A percentile compares a stretch with the other conserved stretches of the same genome.
These are phyloP conservation scores for Pythium utonaiense DNA, from an alignment of 352 stramenopile genomes.

Conservation along the genomic window DNA sequence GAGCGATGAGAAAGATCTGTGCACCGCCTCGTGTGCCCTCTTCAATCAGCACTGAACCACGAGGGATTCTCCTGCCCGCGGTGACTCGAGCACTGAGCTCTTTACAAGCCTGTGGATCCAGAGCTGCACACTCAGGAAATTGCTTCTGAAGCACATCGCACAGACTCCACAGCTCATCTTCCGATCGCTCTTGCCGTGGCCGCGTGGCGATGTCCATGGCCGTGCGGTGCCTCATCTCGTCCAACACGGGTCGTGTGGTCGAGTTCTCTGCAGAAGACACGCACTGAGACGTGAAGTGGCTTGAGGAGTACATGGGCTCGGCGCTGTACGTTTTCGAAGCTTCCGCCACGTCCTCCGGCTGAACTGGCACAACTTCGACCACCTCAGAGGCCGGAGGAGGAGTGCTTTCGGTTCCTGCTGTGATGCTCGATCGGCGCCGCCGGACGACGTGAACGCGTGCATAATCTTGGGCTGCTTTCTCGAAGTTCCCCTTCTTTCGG, in stretches of 20 bases:
- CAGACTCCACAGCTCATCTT: slow-evolving; percentile 39
- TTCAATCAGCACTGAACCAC: slow-evolving; percentile 15
- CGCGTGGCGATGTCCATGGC: slow-evolving; percentile 27
- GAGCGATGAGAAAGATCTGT: slow-evolving; percentile 29
- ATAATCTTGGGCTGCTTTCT: slow-evolving; percentile 61
- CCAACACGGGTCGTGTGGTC: slow-evolving; percentile 8
- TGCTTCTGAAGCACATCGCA: slow-evolving; percentile 39
- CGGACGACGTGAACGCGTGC: slow-evolving; percentile 12
- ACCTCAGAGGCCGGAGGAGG: neutral
- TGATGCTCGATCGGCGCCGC: neutral
- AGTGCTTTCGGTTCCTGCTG: neutral
- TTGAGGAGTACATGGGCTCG: slow-evolving; percentile 9
- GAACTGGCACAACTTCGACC: neutral
- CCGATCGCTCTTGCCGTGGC: slow-evolving; percentile 19
- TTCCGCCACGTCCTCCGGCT: neutral
- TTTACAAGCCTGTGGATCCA: slow-evolving; percentile 36
- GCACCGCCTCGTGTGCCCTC: slow-evolving; percentile 10
- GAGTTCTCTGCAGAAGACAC: neutral
- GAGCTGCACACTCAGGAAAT: slow-evolving; percentile 36
- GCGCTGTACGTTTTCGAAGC: slow-evolving; percentile 3
- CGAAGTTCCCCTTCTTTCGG: slow-evolving; percentile 52
- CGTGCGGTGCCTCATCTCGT: slow-evolving; percentile 17
- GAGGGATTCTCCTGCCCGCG: slow-evolving; percentile 19
- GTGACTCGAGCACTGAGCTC: slow-evolving; percentile 33
- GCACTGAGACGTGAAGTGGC: slow-evolving; percentile 4